phyloP scores from a whole-genome alignment of 148 eudicot species.

The Vaccinium vitisidaea region DNA sequence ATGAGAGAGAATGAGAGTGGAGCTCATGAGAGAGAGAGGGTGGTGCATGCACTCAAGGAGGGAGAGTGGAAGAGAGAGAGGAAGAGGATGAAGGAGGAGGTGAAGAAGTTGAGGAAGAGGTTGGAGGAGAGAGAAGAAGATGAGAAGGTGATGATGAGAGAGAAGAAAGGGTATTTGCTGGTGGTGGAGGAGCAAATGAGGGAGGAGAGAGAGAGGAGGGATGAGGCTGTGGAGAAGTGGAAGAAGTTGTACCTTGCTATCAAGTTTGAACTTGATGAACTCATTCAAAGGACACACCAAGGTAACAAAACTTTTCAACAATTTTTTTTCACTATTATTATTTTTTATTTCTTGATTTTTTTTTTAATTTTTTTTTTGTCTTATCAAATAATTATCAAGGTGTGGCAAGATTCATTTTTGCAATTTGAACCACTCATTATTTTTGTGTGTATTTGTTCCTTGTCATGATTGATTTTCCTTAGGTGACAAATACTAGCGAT shows the following conservation, averaged over 20 bases:
- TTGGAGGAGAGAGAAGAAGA: constrained; percentile 39
- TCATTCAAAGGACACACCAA: constrained; percentile 68
- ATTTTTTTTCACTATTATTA: neutral
- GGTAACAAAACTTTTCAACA: constrained; percentile 33
- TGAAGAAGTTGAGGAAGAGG: constrained; percentile 35
- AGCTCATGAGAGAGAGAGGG: constrained; percentile 47
- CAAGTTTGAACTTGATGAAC: constrained; percentile 79
- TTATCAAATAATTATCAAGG: neutral
- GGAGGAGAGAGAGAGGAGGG: constrained; percentile 54
- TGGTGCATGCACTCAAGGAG: constrained; percentile 50
- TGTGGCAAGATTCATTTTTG: no score
- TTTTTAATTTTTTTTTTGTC: neutral
- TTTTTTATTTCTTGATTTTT: neutral
- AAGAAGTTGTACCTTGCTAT: constrained; percentile 75
- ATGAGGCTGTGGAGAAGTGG: constrained; percentile 81
- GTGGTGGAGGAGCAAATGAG: constrained; percentile 41
- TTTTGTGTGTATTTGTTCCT: no score
- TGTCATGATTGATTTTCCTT: no score
- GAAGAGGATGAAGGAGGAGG: constrained; percentile 51
- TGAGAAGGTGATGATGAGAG: constrained; percentile 17
- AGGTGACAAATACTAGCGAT: no score
- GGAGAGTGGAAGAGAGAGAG: constrained; percentile 67
- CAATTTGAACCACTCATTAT: neutral
- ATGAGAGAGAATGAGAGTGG: constrained; percentile 55
- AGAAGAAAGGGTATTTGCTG: neutral